Evolutionary conservation across 2,329 filamentous ascomycete species (phyloP).

Genomic region (Lecanicillium sp.): DNA sequence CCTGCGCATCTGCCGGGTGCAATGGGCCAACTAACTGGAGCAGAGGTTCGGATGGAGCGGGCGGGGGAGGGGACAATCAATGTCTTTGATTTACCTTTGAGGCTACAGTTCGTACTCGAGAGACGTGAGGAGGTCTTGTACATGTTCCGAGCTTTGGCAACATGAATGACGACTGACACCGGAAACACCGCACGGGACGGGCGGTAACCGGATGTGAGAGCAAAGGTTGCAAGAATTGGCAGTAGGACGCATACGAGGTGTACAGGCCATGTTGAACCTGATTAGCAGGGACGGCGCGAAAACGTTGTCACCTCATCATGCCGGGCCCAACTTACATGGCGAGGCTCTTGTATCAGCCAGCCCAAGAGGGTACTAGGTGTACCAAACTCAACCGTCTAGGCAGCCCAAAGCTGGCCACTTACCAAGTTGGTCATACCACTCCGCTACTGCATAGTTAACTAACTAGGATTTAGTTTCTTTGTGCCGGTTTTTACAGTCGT

Average conservation of each 20-base stretch:
- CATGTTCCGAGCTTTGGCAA: not conserved
- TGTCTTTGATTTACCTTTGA: not conserved
- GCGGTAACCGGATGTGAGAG: constrained; percentile 1
- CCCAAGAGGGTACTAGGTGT: too few relatives aligned
- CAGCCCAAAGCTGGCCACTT: too few relatives aligned
- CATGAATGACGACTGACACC: not conserved
- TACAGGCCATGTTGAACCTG: too few relatives aligned
- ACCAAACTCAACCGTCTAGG: too few relatives aligned
- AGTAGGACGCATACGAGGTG: not conserved
- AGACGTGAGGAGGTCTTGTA: not conserved
- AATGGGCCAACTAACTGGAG: not conserved
- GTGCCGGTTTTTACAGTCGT: constrained; percentile 4
- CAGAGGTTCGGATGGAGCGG: not conserved
- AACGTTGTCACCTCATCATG: too few relatives aligned
- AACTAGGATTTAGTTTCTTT: not conserved
- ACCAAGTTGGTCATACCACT: not conserved
- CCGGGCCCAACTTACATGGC: too few relatives aligned
- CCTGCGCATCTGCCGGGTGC: not conserved
- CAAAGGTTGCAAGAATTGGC: constrained; percentile 6
- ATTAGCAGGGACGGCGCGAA: too few relatives aligned
- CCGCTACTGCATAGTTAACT: not conserved
- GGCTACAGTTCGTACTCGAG: not conserved
- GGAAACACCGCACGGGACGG: not conserved
- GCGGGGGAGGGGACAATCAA: too few relatives aligned
- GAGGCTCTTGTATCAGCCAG: too few relatives aligned